phyloP scores from a whole-genome alignment of 1,284 basidiomycete genomes.

The Cerrena zonata region DNA sequence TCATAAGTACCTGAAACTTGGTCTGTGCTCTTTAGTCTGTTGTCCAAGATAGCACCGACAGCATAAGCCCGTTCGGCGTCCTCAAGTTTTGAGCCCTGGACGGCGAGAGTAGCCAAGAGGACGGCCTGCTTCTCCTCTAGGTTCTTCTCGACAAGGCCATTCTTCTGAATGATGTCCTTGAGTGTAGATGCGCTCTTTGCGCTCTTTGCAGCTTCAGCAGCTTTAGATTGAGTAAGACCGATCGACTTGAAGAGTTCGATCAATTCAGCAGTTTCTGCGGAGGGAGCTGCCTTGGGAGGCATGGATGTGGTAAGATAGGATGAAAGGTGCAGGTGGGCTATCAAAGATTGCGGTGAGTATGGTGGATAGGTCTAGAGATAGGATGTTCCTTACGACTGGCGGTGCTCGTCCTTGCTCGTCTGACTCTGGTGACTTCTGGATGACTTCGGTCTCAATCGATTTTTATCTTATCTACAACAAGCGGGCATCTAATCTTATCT shows the following conservation, averaged over 20 bases:
- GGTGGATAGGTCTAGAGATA: neutral
- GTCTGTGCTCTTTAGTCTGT: slow-evolving; percentile 75
- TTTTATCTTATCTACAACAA: neutral
- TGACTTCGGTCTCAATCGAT: neutral
- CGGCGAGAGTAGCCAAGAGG: slow-evolving; percentile 66
- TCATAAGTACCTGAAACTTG: slow-evolving; percentile 73
- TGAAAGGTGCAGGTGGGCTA: neutral
- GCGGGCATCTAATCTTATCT: neutral
- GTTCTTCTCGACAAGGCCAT: slow-evolving; percentile 41
- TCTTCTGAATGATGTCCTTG: slow-evolving; percentile 63
- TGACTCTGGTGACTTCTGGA: neutral
- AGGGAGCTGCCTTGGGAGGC: slow-evolving; percentile 28
- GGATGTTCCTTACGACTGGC: neutral
- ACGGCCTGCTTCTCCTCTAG: slow-evolving; percentile 80
- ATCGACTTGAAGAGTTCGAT: slow-evolving; percentile 74
- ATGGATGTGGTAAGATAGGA: slow-evolving; percentile 14
- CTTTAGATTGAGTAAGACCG: slow-evolving; percentile 74
- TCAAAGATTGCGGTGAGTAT: neutral
- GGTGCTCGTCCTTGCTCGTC: slow-evolving; percentile 1
- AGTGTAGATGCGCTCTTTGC: slow-evolving; percentile 70
- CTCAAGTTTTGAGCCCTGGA: slow-evolving; percentile 55
- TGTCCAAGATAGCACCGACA: slow-evolving; percentile 64
- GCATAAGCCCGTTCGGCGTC: slow-evolving; percentile 62
- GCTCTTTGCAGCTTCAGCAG: slow-evolving; percentile 78
- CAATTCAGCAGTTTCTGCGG: slow-evolving; percentile 34